Evolutionary conservation across 768 basidiomycete species (phyloP).

Genomic region (Lactarius hengduanensis): DNA sequence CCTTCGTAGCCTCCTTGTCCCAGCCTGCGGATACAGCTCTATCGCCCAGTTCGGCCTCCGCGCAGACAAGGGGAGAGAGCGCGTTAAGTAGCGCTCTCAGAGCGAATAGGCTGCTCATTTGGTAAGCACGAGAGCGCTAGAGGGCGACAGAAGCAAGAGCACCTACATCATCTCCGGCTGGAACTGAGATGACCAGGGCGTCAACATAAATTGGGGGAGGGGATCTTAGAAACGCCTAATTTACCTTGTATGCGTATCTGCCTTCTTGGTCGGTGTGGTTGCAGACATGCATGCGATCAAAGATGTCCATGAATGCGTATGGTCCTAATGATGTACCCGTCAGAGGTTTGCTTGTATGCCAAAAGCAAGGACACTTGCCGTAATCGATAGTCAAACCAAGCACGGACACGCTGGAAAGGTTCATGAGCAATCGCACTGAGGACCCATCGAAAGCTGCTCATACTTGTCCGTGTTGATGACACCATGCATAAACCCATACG

Average conservation of each 20-base stretch:
- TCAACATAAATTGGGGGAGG: conserved; percentile 15
- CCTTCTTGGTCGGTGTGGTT: conserved; percentile 83
- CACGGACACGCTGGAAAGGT: conserved; percentile 56
- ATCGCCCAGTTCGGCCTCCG: conserved; percentile 57
- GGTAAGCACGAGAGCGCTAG: conserved; percentile 13
- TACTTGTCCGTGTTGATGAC: conserved; percentile 98
- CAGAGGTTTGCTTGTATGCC: conserved; percentile 7
- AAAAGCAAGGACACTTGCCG: conserved; percentile 38
- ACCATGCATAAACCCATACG: conserved; percentile 91
- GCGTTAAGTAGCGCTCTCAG: conserved; percentile 73
- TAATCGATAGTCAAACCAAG: conserved; percentile 78
- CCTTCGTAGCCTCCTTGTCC: conserved; percentile 52
- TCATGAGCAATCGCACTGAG: conserved; percentile 20
- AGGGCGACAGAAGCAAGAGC: background rate
- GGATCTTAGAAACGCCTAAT: conserved; percentile 18
- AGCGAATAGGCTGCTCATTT: conserved; percentile 60
- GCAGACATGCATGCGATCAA: conserved; percentile 81
- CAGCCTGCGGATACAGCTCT: conserved; percentile 59
- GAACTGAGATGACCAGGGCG: conserved; percentile 39
- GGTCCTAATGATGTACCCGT: conserved; percentile 51
- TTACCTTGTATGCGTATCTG: conserved; percentile 68
- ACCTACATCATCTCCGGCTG: conserved; percentile 81
- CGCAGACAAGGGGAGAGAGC: conserved; percentile 83
- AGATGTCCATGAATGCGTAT: conserved; percentile 95
- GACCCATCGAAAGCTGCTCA: conserved; percentile 27